Evolutionary conservation across 2,329 filamentous ascomycete species (phyloP), one percentile per base, ranked within the genome.

Genomic region (Pseudogymnoascus sp.): DNA sequence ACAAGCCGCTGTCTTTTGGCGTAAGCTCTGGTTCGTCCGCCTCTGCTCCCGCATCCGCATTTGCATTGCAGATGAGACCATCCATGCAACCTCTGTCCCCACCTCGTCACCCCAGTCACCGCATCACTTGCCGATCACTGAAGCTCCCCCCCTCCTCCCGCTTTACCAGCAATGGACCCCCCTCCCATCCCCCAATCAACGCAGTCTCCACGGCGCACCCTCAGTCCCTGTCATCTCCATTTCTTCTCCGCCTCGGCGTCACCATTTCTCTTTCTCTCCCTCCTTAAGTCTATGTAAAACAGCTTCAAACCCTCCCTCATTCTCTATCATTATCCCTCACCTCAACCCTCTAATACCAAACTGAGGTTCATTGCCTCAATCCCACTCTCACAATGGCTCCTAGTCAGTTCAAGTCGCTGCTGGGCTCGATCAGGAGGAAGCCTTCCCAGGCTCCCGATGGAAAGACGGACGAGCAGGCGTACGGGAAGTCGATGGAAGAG

Each of bases 401-500:
- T 28, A 34, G 43, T 58, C 73, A 75, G 67, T 63, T 79, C 37
- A 76, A 74, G 62, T 71, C 72, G 7, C 66, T 80, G 18, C 66
- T 81, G 43, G 75, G 74, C 28, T 73, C 72, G 22, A 78, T 81
- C 63, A 75, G 73, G 64, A 73, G 73, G 62, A 79, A 78, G 69
- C 77, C 79, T 25, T 70, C 74, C 1, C 71, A 69, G 60, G 76
- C 78, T 38, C 76, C 78, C 54, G 79, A 81, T 72, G 76, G 77
- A 38, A 73, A 75, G 65, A 73, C 74, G 3, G 74, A 75, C 62
- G 67, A 68, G 7, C 69, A 76, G 59, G 74, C 74, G 37, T 68
- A 69, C 47, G 64, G 68, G 34, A 66, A 62, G 16, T 61, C 68
- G 4, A 65, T 65, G 4, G 65, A 66, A 41, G 70, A 74, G 64